Evolutionary conservation across 768 basidiomycete genomes (phyloP).

Genomic region (Tulasnella sp.): DNA sequence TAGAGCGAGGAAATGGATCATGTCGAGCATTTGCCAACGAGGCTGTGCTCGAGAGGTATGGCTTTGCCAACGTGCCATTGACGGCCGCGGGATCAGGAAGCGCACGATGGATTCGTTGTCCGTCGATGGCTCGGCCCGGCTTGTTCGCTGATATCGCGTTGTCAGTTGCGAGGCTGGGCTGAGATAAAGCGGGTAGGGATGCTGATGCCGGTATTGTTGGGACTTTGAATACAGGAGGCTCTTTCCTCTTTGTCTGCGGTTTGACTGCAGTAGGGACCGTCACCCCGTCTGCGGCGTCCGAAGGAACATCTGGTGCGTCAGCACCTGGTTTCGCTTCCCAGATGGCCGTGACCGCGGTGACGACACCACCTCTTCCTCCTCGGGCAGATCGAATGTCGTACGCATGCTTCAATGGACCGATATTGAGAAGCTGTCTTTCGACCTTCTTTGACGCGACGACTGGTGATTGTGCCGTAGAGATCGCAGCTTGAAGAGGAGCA

Average conservation of each 20-base stretch:
- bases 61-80: slow-evolving; percentile 27
- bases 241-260: background rate
- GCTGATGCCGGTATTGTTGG: slow-evolving; percentile 23
- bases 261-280: background rate
- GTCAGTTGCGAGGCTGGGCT: slow-evolving; percentile 1
- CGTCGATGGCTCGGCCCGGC: background rate
- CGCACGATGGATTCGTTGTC: slow-evolving; percentile 6
- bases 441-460: slow-evolving; percentile 8
- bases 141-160: background rate
- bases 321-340: slow-evolving; percentile 46
- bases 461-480: slow-evolving; percentile 7
- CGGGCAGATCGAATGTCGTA: slow-evolving; percentile 74
- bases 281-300: background rate
- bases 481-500: slow-evolving; percentile 19
- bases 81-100: slow-evolving; percentile 18
- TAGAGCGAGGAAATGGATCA: background rate
- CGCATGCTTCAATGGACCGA: background rate
- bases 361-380: slow-evolving; percentile 71
- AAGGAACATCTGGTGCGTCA: background rate
- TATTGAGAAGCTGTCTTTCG: background rate
- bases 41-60: slow-evolving; percentile 22
- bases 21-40: slow-evolving; percentile 13
- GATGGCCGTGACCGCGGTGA: slow-evolving; percentile 66
- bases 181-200: slow-evolving; percentile 12
- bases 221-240: slow-evolving; percentile 24